Base-by-base conservation (phyloP, 2,329 filamentous ascomycete genomes). In the Ascochyta rabiei region DNA sequence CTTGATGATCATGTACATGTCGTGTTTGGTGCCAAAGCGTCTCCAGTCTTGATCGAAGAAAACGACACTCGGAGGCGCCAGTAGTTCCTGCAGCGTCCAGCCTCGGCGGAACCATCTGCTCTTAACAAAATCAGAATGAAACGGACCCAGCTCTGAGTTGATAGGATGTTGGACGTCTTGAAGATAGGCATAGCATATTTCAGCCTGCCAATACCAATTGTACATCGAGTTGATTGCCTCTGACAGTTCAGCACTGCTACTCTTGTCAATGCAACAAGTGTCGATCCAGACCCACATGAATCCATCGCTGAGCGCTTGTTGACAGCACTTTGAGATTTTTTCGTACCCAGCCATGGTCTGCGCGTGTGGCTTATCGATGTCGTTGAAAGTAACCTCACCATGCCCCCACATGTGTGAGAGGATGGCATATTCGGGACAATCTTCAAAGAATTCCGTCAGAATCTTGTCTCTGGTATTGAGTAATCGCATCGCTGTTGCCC, bases 201-300 rank as follows among this genome's bases (percentile, higher is more conserved):
- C 54, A 4, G 62, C 59, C 23, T 62, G 53, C 18, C 61, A 26
- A 18, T 70, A 70, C 59, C 59, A 70, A 6, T 53, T 51, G 53
- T 57, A 70, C 66, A 71, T 71, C 9, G 60, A 67, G 26, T 67
- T 68, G 28, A 69, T 67, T 4, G 66, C 58, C 35, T 69, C 66
- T 35, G 61, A 58, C 12, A 69, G 45, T 35, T 68, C 64, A 3
- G 63, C 59, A 38, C 61, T 64, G 9, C 54, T 59, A 2, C 58
- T 61, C 26, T 68, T 68, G 35, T 68, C 60, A 44, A 68, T 69
- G 39, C 64, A 67, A 34, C 61, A 68, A 7, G 60, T 65, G 45
- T 70, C 68, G 6, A 66, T 57, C 68, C 68, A 70, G 4, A 69
- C 54, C 30, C 59, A 62, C 12, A 55, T n/a, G 19, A 59, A 59